A percentile compares a stretch with the other conserved stretches of the same genome.
These are phyloP conservation scores for Exophiala xenobiotica DNA, from an alignment of 2,329 filamentous ascomycete species.

Conservation along the genomic window DNA sequence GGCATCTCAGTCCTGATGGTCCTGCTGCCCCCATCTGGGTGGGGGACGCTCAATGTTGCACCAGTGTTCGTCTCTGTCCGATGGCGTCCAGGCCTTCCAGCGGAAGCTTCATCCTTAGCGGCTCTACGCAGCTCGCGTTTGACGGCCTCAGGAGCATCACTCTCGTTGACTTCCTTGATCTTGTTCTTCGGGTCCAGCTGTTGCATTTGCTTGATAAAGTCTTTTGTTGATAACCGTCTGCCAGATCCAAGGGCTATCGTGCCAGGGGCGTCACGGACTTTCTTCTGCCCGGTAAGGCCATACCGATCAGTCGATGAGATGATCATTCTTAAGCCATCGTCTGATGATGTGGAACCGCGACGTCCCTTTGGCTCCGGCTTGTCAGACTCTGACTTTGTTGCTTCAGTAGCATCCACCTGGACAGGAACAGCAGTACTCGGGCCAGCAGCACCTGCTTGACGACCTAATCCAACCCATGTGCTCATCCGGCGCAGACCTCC, in stretches of 20 bases:
- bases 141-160: conserved; percentile 41
- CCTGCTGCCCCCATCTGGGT: conserved; percentile 3
- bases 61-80: conserved; percentile 14
- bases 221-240: conserved; percentile 61
- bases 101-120: conserved; percentile 32
- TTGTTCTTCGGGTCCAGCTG: conserved; percentile 60
- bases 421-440: conserved; percentile 18
- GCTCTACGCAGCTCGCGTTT: conserved; percentile 40
- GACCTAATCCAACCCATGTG: conserved; percentile 55
- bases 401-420: conserved; percentile 34
- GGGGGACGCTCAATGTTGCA: neutral
- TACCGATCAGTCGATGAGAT: conserved; percentile 50
- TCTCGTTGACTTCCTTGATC: conserved; percentile 46
- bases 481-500: conserved; percentile 59
- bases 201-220: conserved; percentile 64
- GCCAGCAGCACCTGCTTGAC: conserved; percentile 22
- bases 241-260: conserved; percentile 37
- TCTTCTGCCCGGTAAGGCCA: conserved; percentile 42
- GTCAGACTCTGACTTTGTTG: conserved; percentile 35
- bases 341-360: conserved; percentile 26
- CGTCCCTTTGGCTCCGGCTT: neutral
- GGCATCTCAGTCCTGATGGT: neutral
- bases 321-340: conserved; percentile 62
- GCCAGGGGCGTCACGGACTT: conserved; percentile 24
- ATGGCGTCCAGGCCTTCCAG: conserved; percentile 22